phyloP scores from a whole-genome alignment of 2,329 filamentous ascomycete genomes.

The Penicillium sp. region DNA sequence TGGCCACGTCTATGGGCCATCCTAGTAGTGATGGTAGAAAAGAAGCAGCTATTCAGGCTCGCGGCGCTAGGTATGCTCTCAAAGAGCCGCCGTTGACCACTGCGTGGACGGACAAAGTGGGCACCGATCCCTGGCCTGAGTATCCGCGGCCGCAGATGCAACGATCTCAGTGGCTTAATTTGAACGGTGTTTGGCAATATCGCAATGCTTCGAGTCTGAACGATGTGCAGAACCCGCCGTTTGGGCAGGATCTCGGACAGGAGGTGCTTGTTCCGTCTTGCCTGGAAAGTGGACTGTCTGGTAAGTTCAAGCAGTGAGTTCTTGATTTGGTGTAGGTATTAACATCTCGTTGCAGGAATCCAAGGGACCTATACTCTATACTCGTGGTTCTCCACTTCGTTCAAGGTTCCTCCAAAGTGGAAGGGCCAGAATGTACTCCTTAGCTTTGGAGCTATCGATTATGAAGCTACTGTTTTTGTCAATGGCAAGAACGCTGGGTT shows the following conservation, averaged over 20 bases:
- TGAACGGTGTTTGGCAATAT: slow-evolving; percentile 49
- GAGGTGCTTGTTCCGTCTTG: slow-evolving; percentile 52
- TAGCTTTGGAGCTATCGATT: slow-evolving; percentile 51
- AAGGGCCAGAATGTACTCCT: slow-evolving; percentile 40
- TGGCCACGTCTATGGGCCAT: slow-evolving; percentile 8
- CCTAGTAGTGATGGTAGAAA: slow-evolving; percentile 1
- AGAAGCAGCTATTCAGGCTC: slow-evolving; percentile 10
- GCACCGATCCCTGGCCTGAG: slow-evolving; percentile 48
- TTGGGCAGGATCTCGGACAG: slow-evolving; percentile 39
- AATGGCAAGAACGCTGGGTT: slow-evolving; percentile 51
- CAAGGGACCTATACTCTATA: slow-evolving; percentile 37
- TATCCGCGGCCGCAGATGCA: slow-evolving; percentile 47
- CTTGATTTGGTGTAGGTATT: neutral
- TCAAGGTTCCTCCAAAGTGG: slow-evolving; percentile 46
- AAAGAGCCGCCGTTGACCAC: slow-evolving; percentile 42
- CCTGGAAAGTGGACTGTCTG: slow-evolving; percentile 51
- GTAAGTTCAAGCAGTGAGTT: slow-evolving; percentile 19
- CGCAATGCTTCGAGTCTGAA: slow-evolving; percentile 36
- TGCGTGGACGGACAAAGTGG: slow-evolving; percentile 45
- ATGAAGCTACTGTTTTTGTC: slow-evolving; percentile 53
- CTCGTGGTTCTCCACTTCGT: slow-evolving; percentile 49
- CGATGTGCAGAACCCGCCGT: slow-evolving; percentile 43
- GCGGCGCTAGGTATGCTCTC: slow-evolving; percentile 31
- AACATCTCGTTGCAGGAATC: slow-evolving; percentile 27
- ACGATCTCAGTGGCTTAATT: slow-evolving; percentile 46